A percentile compares a stretch with the other conserved stretches of the same genome.
These are phyloP conservation scores for Melaleuca alternifolia DNA, from an alignment of 345 rosid species.

Conservation along the genomic window DNA sequence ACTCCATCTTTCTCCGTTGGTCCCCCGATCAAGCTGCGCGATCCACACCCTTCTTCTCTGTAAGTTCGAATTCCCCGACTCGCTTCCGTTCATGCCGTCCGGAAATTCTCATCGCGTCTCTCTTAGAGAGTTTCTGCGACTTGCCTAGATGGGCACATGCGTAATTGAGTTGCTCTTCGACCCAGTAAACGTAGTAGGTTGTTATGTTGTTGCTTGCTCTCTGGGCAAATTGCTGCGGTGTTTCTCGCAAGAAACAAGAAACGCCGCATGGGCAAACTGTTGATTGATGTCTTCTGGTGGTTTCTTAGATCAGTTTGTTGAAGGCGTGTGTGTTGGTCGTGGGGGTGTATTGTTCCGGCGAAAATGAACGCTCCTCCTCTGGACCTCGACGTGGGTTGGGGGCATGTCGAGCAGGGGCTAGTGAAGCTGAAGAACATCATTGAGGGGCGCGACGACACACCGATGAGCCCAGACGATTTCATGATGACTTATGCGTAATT, in stretches of 20 bases:
- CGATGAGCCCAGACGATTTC: conserved; percentile 25
- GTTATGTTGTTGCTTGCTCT: neutral
- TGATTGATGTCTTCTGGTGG: neutral
- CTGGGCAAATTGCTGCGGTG: neutral
- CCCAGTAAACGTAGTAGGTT: neutral
- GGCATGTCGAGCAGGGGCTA: neutral
- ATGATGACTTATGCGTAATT: conserved; percentile 22
- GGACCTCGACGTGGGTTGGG: conserved; percentile 3
- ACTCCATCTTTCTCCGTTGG: neutral
- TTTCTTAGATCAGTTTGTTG: neutral
- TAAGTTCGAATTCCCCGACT: neutral
- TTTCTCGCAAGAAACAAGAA: neutral
- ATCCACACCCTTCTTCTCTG: neutral
- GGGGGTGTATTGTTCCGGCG: neutral
- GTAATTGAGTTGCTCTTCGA: neutral
- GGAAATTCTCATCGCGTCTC: neutral
- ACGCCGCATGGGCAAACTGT: neutral
- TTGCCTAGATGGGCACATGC: neutral
- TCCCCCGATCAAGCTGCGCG: neutral
- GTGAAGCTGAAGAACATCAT: neutral
- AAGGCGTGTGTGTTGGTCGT: neutral
- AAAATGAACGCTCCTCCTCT: neutral
- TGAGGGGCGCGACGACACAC: conserved; percentile 19
- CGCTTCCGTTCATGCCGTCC: neutral
- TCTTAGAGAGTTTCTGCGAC: neutral